phyloP scores from a whole-genome alignment of 2,329 filamentous ascomycete genomes.

The Phialocephala subalpina region DNA sequence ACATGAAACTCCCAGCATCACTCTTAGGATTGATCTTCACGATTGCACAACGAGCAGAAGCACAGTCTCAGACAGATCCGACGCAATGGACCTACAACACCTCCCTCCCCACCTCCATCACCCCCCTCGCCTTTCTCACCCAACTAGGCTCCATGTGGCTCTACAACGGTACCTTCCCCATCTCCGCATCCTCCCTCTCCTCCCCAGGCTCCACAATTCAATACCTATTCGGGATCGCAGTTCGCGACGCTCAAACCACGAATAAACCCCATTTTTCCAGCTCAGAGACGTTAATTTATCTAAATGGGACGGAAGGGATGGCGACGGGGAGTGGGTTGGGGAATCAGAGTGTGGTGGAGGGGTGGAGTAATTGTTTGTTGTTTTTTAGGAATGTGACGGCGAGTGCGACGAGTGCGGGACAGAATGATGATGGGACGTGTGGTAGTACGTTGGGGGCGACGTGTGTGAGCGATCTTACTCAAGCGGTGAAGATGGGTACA shows the following conservation, averaged over 20 bases:
- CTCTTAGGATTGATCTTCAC: not conserved
- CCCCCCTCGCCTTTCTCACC: not conserved
- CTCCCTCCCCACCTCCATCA: not conserved
- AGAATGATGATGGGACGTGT: constrained; percentile 7
- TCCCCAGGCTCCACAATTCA: not conserved
- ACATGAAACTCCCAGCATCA: not conserved
- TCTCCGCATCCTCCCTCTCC: not conserved
- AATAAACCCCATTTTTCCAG: constrained; percentile 1
- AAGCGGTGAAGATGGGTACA: not conserved
- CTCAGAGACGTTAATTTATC: not conserved
- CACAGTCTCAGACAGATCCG: not conserved
- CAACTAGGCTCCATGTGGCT: not conserved
- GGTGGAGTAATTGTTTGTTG: not conserved
- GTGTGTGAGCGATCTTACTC: not conserved
- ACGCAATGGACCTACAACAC: not conserved
- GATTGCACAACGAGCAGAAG: not conserved
- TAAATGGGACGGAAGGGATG: not conserved
- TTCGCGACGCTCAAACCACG: not conserved
- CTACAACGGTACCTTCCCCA: not conserved
- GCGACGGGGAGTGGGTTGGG: not conserved
- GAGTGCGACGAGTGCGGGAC: not conserved
- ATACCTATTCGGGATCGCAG: not conserved
- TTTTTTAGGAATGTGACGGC: constrained; percentile 1
- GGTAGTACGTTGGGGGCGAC: not conserved
- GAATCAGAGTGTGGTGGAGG: not conserved